phyloP scores from a whole-genome alignment of 257 asterid species.

The Salvia rosmarinus region DNA sequence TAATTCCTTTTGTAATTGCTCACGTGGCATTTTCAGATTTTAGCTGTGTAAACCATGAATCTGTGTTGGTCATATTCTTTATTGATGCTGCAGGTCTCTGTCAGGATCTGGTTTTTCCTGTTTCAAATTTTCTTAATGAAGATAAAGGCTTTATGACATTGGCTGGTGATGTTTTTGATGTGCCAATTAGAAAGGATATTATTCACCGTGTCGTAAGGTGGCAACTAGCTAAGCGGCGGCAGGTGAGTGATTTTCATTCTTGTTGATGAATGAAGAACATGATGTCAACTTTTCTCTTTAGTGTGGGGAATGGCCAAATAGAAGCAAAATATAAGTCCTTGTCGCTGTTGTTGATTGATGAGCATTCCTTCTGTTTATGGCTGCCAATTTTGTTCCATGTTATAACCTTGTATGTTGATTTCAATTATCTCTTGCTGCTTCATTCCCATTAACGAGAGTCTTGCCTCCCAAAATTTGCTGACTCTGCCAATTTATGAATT shows the following conservation, averaged over 20 bases:
- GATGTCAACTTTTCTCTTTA: background rate
- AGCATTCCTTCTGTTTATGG: background rate
- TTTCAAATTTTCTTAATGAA: slow-evolving; percentile 74
- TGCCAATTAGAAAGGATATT: slow-evolving; percentile 88
- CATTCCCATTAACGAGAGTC: background rate
- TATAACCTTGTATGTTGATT: background rate
- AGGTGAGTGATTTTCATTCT: slow-evolving; percentile 47
- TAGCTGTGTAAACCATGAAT: slow-evolving; percentile 1
- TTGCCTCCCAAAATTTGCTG: background rate
- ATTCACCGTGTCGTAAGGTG: slow-evolving; percentile 97
- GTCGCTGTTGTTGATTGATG: background rate
- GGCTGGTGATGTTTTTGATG: slow-evolving; percentile 93
- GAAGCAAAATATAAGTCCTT: background rate
- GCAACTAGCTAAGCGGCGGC: slow-evolving; percentile 96
- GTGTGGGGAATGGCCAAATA: background rate
- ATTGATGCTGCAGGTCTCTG: slow-evolving; percentile 57
- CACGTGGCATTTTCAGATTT: background rate
- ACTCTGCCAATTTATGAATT: background rate
- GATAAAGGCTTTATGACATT: slow-evolving; percentile 85
- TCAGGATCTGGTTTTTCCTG: slow-evolving; percentile 82
- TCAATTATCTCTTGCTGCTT: background rate
- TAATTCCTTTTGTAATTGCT: background rate
- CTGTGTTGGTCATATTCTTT: slow-evolving; percentile 30
- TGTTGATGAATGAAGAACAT: slow-evolving; percentile 24
- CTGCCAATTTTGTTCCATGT: background rate